Conservation (phyloP, 2,329 filamentous ascomycete genomes). For the Scortechinia acanthostroma region DNA sequence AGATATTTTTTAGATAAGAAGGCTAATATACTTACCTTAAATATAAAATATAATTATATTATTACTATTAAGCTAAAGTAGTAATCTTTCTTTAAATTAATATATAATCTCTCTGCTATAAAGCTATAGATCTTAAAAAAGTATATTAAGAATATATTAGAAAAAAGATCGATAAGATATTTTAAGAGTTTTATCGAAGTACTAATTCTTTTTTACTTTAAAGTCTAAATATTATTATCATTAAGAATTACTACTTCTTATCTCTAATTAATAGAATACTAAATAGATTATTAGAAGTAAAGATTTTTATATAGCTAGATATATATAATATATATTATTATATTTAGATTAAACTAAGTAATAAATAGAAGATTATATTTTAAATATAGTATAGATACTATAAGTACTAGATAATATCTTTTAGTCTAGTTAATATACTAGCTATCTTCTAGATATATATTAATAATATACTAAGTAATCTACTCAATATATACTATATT, state of each 20-base stretch:
- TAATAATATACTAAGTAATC: too few species aligned
- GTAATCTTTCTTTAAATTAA: conserved; percentile 3
- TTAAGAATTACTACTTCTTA: neutral
- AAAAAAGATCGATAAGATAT: neutral
- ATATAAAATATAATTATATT: neutral
- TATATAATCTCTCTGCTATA: conserved; percentile 2
- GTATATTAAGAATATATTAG: neutral
- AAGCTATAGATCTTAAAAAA: neutral
- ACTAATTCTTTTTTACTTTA: neutral
- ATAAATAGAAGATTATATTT: neutral
- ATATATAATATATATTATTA: too few species aligned
- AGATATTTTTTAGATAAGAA: conserved; percentile 2
- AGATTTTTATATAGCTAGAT: too few species aligned
- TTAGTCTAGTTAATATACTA: neutral
- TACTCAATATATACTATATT: too few species aligned
- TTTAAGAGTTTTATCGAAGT: too few species aligned
- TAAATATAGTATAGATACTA: neutral
- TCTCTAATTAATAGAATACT: conserved; percentile 4
- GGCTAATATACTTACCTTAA: conserved; percentile 1
- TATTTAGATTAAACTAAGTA: too few species aligned
- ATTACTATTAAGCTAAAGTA: neutral
- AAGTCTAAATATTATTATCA: neutral
- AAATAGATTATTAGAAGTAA: too few species aligned
- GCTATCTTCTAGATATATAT: neutral
- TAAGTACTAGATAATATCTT: neutral